phyloP scores from a whole-genome alignment of 2,329 filamentous ascomycete species.

The Trichoderma hamatum region DNA sequence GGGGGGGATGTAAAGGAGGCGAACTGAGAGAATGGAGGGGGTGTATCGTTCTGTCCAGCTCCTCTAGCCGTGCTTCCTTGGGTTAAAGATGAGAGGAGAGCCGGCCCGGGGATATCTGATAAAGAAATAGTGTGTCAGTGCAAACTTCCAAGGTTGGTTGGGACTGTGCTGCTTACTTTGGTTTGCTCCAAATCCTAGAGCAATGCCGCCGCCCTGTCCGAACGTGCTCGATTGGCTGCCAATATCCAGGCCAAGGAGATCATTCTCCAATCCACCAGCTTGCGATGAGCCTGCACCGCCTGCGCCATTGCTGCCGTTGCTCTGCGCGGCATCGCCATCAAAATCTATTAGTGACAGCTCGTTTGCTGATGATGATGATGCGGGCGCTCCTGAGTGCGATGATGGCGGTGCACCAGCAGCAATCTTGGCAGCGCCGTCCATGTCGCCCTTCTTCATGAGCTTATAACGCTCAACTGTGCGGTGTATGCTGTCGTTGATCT shows the following conservation, averaged over 20 bases:
- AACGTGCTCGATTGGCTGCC: constrained; percentile 63
- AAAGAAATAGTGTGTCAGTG: background rate
- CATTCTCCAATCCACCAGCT: constrained; percentile 77
- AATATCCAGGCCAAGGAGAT: constrained; percentile 86
- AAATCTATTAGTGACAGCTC: constrained; percentile 96
- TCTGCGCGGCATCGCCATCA: constrained; percentile 64
- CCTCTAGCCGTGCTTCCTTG: constrained; percentile 61
- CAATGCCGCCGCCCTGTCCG: constrained; percentile 78
- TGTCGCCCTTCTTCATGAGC: constrained; percentile 91
- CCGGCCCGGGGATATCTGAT: constrained; percentile 65
- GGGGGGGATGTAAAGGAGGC: constrained; percentile 58
- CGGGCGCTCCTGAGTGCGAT: constrained; percentile 61
- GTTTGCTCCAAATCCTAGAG: constrained; percentile 75
- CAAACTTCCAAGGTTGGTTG: background rate
- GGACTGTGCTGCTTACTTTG: constrained; percentile 53
- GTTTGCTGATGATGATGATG: constrained; percentile 51
- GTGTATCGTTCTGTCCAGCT: constrained; percentile 46
- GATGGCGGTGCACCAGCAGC: constrained; percentile 69
- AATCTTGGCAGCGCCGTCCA: constrained; percentile 80
- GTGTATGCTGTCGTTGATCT: constrained; percentile 99
- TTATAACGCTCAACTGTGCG: constrained; percentile 94
- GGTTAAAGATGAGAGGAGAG: constrained; percentile 65
- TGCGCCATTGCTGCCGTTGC: constrained; percentile 50
- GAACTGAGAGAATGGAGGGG: constrained; percentile 55
- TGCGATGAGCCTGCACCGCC: constrained; percentile 48